Evolutionary conservation across 2,329 filamentous ascomycete genomes (phyloP), one percentile per base, ranked within the genome.

Genomic region (Aspergillus sp.): DNA sequence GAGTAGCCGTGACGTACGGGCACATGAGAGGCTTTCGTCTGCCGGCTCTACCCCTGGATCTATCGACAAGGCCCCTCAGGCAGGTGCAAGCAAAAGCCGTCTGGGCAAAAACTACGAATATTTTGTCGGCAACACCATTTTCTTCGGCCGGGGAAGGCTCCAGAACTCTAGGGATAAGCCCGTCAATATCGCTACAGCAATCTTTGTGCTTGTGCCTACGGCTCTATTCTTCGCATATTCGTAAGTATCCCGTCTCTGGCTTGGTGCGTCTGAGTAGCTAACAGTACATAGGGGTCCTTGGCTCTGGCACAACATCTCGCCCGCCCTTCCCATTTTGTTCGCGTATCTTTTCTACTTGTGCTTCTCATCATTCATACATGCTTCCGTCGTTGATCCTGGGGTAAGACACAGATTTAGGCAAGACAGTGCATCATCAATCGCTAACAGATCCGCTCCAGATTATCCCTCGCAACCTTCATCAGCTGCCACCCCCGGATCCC

Each of bases 281-380:
- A 68, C 47, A 41, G 21, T 15, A 8, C 66, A 84, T 82, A 64
- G 63, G 63, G 92, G 90, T 10, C 86, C 90, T 21, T 96, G 90
- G 86, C 75, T 96, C 56, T 97, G 92, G 92, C 82, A 88, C 67
- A 84, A 96, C 69, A 84, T 96, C 65, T 96, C 91, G 39, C 93
- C 93, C 32, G 92, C 92, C 56, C 86, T 98, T 69, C 95, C 95
- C 55, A 86, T 98, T 68, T 77, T 91, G 47, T 98, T 96, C 78
- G 93, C 87, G 56, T 99, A 99, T 73, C 72, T 97, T n/a, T 92
- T 92, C 70, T 93, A 90, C 74, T 82, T 99, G 27, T 96, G 91
- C 77, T 82, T 97, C 51, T 96, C 93, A 23, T 98, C 95, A 3
- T 99, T 98, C 72, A 71, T 97, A 58, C 94, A 97, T 77, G 95